Evolutionary conservation across 2,329 filamentous ascomycete species (phyloP).

Genomic region (Phyllosticta paracitricarpa): DNA sequence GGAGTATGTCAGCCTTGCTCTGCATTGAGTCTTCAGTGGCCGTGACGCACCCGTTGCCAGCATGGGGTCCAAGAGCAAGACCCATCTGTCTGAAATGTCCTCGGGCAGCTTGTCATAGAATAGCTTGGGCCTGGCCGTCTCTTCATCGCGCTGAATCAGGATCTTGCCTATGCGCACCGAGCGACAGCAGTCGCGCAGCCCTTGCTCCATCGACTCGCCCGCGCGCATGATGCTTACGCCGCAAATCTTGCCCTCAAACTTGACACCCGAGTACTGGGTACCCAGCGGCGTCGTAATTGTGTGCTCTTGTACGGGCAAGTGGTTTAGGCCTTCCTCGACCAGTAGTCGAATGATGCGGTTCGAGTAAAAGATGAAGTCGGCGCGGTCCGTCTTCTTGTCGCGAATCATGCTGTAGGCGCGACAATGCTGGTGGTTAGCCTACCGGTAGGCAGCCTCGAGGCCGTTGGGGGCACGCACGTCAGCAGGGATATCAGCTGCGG

Average conservation of each 20-base stretch:
- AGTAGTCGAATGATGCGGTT: slow-evolving; percentile 95
- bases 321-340: slow-evolving; percentile 94
- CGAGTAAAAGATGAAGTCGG: slow-evolving; percentile 98
- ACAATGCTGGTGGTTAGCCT: neutral
- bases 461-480: slow-evolving; percentile 59
- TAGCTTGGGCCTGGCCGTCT: slow-evolving; percentile 80
- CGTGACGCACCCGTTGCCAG: slow-evolving; percentile 72
- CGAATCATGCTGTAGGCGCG: slow-evolving; percentile 71
- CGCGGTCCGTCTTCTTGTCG: slow-evolving; percentile 77
- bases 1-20: neutral
- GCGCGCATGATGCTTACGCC: slow-evolving; percentile 98
- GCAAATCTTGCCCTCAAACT: slow-evolving; percentile 97
- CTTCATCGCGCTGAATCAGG: slow-evolving; percentile 92
- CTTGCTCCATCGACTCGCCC: slow-evolving; percentile 97
- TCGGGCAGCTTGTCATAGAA: slow-evolving; percentile 97
- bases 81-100: slow-evolving; percentile 89
- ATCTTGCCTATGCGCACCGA: slow-evolving; percentile 99
- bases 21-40: too few species aligned
- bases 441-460: neutral
- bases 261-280: slow-evolving; percentile 76
- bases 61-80: slow-evolving; percentile 94
- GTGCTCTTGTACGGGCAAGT: slow-evolving; percentile 83
- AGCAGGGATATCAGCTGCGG: slow-evolving; percentile 94
- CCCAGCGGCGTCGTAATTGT: slow-evolving; percentile 87
- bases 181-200: slow-evolving; percentile 87